Evolutionary conservation across 257 asterid genomes (phyloP).

Genomic region (Mentha longifolia): DNA sequence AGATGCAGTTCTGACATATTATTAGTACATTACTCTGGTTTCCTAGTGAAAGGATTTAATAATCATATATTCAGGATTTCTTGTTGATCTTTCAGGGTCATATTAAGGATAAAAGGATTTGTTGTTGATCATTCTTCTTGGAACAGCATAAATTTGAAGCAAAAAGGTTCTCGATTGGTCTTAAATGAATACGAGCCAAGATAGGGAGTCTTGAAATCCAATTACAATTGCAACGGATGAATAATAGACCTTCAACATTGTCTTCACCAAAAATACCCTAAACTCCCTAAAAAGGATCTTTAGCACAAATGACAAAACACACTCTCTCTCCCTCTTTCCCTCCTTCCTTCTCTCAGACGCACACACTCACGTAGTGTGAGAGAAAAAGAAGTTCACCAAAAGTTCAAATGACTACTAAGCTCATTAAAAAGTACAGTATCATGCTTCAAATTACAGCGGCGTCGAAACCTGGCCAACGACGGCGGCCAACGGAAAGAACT

Average conservation of each 20-base stretch:
- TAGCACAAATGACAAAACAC: conserved; percentile 6
- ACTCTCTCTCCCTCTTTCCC: background rate
- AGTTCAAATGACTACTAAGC: background rate
- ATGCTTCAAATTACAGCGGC: conserved; percentile 2
- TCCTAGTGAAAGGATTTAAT: too few species aligned
- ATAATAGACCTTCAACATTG: background rate
- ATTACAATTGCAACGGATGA: conserved; percentile 1
- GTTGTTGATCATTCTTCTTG: background rate
- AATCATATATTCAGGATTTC: too few species aligned
- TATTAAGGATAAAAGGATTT: background rate
- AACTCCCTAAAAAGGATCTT: background rate
- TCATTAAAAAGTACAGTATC: background rate
- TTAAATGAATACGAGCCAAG: background rate
- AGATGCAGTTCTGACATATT: conserved; percentile 13
- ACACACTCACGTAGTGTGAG: background rate
- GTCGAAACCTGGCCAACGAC: conserved; percentile 89
- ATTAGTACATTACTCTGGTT: background rate
- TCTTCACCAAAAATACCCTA: background rate
- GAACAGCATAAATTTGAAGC: background rate
- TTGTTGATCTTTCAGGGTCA: too few species aligned
- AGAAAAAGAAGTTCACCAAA: background rate
- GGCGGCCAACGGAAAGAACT: conserved; percentile 89
- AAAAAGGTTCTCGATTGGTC: background rate
- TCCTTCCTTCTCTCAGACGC: background rate
- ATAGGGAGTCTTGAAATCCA: conserved; percentile 4